These are phyloP conservation scores for Kodamaea sp. DNA, from an alignment of 1,139 yeast species.

Conservation along the genomic window DNA sequence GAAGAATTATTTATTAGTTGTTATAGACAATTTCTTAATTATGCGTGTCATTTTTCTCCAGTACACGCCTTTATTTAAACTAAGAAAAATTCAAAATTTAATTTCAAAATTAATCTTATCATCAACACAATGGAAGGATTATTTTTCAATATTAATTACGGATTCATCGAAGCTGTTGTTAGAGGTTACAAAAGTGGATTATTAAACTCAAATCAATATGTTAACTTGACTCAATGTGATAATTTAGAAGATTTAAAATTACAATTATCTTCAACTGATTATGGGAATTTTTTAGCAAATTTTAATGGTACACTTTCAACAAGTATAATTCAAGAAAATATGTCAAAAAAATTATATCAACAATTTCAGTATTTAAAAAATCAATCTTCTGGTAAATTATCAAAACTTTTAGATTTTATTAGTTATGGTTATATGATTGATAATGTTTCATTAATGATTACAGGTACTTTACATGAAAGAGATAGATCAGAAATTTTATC, in stretches of 20 bases:
- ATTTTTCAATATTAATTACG: constrained; percentile 81
- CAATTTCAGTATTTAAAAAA: constrained; percentile 84
- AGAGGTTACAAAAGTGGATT: constrained; percentile 92
- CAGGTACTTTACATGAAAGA: constrained; percentile 95
- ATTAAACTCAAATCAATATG: constrained; percentile 71
- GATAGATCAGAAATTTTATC: constrained; percentile 82
- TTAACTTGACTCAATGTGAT: constrained; percentile 94
- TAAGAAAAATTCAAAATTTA: neutral
- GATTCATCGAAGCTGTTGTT: constrained; percentile 90
- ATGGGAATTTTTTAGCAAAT: constrained; percentile 84
- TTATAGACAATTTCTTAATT: neutral
- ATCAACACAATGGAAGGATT: constrained; percentile 68
- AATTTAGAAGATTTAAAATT: constrained; percentile 88
- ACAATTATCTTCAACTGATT: constrained; percentile 93
- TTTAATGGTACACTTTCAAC: constrained; percentile 82
- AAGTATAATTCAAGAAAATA: constrained; percentile 73
- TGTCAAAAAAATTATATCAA: constrained; percentile 68
- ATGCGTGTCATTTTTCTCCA: neutral
- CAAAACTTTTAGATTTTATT: constrained; percentile 84
- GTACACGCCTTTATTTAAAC: neutral
- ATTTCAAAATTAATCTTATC: constrained; percentile 1
- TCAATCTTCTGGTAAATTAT: constrained; percentile 77
- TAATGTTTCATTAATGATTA: constrained; percentile 91
- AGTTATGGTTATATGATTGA: constrained; percentile 98
- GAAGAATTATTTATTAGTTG: neutral